These are phyloP conservation scores for Kwoniella botswanensis DNA, from an alignment of 768 basidiomycete genomes.

Conservation along the genomic window DNA sequence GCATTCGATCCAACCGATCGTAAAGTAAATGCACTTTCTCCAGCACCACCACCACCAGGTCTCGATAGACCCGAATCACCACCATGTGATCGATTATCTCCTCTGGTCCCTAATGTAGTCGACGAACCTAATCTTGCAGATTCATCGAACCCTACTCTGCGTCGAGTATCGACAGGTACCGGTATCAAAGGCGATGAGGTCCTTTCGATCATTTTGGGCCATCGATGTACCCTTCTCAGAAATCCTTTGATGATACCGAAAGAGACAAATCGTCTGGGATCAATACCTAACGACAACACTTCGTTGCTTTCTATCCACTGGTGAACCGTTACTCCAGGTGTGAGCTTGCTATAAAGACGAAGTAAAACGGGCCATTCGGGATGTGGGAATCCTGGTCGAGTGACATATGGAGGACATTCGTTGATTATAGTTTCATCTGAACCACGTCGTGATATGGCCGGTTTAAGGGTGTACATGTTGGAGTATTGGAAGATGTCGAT, in stretches of 20 bases:
- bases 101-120: constrained; percentile 26
- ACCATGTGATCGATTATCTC: constrained; percentile 14
- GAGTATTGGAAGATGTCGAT: constrained; percentile 97
- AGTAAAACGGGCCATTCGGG: constrained; percentile 88
- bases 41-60: constrained; percentile 41
- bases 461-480: constrained; percentile 92
- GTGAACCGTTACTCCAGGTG: constrained; percentile 78
- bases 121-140: constrained; percentile 33
- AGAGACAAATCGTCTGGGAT: constrained; percentile 90
- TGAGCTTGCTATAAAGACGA: constrained; percentile 81
- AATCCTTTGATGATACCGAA: constrained; percentile 99
- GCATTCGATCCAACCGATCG: constrained; percentile 44
- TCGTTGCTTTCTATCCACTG: constrained; percentile 85
- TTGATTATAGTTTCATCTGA: constrained; percentile 80
- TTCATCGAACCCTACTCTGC: constrained; percentile 50
- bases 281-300: constrained; percentile 75
- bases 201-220: constrained; percentile 67
- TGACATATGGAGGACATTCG: constrained; percentile 93
- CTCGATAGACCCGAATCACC: constrained; percentile 52
- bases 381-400: constrained; percentile 70
- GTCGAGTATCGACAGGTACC: constrained; percentile 26
- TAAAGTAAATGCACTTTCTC: constrained; percentile 47
- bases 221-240: constrained; percentile 89
- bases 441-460: constrained; percentile 84
- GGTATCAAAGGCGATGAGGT: constrained; percentile 37